These are phyloP conservation scores for Volvox reticuliferus DNA, from an alignment of 139 green algal genomes.

Conservation along the genomic window DNA sequence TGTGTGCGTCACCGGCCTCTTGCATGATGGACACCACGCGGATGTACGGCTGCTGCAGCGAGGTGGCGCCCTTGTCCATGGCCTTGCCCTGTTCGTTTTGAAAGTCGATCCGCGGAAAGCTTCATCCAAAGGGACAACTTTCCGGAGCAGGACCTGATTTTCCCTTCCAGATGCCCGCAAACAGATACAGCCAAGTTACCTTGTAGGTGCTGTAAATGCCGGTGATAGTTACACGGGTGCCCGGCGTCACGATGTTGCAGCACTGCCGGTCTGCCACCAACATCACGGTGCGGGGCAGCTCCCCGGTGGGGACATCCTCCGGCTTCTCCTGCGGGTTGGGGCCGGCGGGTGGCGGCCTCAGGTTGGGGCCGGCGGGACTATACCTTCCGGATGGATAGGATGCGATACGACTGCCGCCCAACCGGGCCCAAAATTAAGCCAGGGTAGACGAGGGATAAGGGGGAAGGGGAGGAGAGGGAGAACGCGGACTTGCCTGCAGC, in stretches of 20 bases:
- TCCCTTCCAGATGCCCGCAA: no score
- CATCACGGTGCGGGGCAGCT: constrained; percentile 75
- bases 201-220: constrained; percentile 96
- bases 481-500: constrained; percentile 73
- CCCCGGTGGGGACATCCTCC: constrained; percentile 92
- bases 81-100: constrained; percentile 43
- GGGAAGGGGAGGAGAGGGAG: not conserved
- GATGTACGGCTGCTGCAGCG: constrained; percentile 95
- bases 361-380: no score
- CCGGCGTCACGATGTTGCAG: constrained; percentile 85
- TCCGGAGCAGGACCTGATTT: no score
- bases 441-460: not conserved
- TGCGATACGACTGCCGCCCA: no score
- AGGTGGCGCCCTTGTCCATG: constrained; percentile 73
- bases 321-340: constrained; percentile 88
- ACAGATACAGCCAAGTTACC: constrained; percentile 29
- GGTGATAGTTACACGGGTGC: constrained; percentile 91
- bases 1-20: constrained; percentile 83
- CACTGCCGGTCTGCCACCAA: constrained; percentile 90
- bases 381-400: no score
- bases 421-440: no score
- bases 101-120: no score
- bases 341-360: no score
- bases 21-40: constrained; percentile 89
- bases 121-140: no score